These are phyloP conservation scores for Phytophthora citricola DNA, from an alignment of 352 stramenopile species.

Conservation along the genomic window DNA sequence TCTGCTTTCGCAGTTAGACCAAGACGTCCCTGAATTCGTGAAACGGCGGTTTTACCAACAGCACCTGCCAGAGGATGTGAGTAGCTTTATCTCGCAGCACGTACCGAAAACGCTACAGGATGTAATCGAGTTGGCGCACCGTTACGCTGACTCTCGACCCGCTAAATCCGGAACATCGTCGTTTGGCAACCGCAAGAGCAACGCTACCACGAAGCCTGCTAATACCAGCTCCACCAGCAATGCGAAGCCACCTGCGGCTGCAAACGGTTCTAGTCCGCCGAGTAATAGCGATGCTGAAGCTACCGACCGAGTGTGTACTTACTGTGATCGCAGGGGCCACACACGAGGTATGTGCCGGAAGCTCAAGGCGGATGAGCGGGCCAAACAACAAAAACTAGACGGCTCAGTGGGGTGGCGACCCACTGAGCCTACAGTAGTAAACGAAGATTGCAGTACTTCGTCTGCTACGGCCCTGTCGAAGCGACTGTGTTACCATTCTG, in stretches of 20 bases:
- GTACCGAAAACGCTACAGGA: constrained; percentile 2
- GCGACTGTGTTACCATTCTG: background rate
- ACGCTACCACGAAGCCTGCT: background rate
- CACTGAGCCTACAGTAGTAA: background rate
- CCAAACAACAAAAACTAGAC: constrained; percentile 3
- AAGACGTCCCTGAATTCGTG: constrained; percentile 4
- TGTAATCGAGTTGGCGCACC: background rate
- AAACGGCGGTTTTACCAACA: constrained; percentile 1
- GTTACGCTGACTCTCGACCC: background rate
- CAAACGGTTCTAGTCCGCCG: background rate
- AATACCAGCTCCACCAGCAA: background rate
- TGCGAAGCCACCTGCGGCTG: background rate
- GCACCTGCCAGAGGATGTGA: background rate
- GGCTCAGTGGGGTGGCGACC: background rate
- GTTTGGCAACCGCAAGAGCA: background rate
- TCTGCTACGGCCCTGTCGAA: background rate
- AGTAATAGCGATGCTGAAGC: too few relatives aligned
- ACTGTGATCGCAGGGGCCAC: background rate
- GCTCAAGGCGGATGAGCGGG: background rate
- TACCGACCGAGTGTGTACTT: background rate
- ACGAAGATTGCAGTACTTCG: background rate
- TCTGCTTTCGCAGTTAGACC: constrained; percentile 3
- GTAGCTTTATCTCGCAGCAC: background rate
- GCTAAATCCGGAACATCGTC: background rate
- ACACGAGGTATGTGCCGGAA: background rate